These are phyloP conservation scores for Metroxylon sagu DNA, from an alignment of 176 grass and related monocot species.

Conservation along the genomic window DNA sequence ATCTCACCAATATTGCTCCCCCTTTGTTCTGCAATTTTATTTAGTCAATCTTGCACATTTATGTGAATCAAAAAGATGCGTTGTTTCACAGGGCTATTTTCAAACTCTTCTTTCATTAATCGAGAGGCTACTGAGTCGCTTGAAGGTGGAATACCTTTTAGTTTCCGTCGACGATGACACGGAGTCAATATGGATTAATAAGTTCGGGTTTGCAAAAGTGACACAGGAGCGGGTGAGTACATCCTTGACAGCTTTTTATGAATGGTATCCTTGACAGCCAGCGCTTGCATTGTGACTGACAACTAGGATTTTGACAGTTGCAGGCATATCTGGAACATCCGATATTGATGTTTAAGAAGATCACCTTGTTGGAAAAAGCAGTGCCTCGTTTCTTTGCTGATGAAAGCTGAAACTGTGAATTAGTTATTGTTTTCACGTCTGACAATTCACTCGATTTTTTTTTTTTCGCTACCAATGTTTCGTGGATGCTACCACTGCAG, in stretches of 20 bases:
- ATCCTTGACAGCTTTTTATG: not conserved
- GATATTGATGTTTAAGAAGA: conserved; percentile 18
- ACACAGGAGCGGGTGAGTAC: conserved; percentile 45
- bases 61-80: no score
- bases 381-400: conserved; percentile 4
- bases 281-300: not conserved
- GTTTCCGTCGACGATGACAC: conserved; percentile 49
- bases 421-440: no score
- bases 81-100: conserved; percentile 54
- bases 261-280: not conserved
- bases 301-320: not conserved
- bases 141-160: conserved; percentile 36
- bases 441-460: no score
- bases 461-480: no score
- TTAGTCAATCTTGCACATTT: not conserved
- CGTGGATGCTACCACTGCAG: no score
- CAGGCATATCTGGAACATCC: conserved; percentile 20
- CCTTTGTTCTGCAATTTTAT: not conserved
- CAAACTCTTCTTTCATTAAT: conserved; percentile 44
- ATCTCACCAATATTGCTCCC: not conserved
- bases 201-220: conserved; percentile 60
- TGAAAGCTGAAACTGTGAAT: conserved; percentile 3
- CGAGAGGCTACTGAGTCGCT: conserved; percentile 32
- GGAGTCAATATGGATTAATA: conserved; percentile 59
- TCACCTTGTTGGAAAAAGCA: conserved; percentile 17